These are phyloP conservation scores for Orbilia oligospora DNA, from an alignment of 2,329 filamentous ascomycete genomes.

Conservation along the genomic window DNA sequence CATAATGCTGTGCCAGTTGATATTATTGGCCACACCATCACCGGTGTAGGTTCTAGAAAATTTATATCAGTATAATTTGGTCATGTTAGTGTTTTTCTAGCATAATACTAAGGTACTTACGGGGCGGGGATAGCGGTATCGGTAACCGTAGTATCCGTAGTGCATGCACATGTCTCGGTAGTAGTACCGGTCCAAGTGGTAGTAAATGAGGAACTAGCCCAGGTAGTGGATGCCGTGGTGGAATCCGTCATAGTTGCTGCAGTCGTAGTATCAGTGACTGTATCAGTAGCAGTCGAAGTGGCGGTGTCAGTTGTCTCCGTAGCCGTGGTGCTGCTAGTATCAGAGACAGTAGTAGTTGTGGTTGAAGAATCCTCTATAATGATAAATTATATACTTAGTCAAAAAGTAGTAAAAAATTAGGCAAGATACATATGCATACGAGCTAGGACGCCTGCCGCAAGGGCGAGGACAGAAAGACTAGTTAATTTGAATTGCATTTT, in stretches of 20 bases:
- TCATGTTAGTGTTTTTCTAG: neutral
- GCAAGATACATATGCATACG: conserved; percentile 30
- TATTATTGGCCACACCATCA: conserved; percentile 24
- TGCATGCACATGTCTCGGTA: conserved; percentile 42
- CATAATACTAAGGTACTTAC: conserved; percentile 44
- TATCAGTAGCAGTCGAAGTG: conserved; percentile 11
- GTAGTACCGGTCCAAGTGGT: conserved; percentile 46
- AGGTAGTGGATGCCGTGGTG: neutral
- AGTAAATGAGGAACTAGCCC: conserved; percentile 6
- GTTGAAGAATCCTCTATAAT: conserved; percentile 40
- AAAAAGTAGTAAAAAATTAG: neutral
- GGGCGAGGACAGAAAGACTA: conserved; percentile 18
- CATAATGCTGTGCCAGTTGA: conserved; percentile 41
- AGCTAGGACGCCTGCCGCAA: conserved; percentile 31
- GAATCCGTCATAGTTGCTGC: conserved; percentile 29
- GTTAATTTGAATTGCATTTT: conserved; percentile 39
- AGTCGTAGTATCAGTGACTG: conserved; percentile 14
- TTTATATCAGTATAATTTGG: neutral
- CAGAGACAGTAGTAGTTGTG: conserved; percentile 42
- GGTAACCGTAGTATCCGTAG: conserved; percentile 14
- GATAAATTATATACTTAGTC: conserved; percentile 1
- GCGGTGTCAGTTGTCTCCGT: conserved; percentile 25
- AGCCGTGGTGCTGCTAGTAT: conserved; percentile 18
- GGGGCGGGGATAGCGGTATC: conserved; percentile 24
- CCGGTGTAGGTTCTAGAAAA: conserved; percentile 42